Conservation (phyloP, 225 moss, liverwort and hornwort genomes). For the Climacium dendroides region DNA sequence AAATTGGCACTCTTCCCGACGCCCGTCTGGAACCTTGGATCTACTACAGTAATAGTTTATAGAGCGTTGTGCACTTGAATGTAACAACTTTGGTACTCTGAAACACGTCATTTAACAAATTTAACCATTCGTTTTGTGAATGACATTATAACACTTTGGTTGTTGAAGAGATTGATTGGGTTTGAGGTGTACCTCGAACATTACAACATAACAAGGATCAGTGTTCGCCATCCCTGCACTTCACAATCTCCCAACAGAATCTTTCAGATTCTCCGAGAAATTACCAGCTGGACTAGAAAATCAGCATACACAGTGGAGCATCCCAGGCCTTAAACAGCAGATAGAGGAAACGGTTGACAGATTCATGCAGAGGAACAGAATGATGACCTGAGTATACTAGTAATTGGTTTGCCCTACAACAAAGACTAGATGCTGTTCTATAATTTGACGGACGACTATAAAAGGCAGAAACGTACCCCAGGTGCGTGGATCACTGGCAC, state of each 20-base stretch:
- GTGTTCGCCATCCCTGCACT: constrained; percentile 59
- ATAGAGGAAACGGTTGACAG: background rate
- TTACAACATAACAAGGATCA: constrained; percentile 63
- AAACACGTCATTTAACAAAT: background rate
- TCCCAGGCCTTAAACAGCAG: background rate
- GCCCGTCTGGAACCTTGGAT: background rate
- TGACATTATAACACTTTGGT: background rate
- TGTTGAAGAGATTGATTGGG: background rate
- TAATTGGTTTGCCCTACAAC: background rate
- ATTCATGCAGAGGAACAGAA: background rate
- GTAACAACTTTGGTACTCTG: background rate
- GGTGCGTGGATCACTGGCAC: constrained; percentile 65
- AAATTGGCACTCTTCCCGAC: background rate
- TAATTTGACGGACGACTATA: background rate
- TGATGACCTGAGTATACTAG: background rate
- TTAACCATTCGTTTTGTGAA: background rate
- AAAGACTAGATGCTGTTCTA: background rate
- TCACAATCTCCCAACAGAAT: constrained; percentile 26
- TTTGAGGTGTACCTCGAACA: constrained; percentile 69
- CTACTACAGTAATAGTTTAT: background rate
- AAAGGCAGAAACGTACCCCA: constrained; percentile 60
- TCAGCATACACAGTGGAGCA: background rate
- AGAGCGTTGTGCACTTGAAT: background rate
- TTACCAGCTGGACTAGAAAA: background rate
- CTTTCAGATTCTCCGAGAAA: constrained; percentile 6